Evolutionary conservation across 345 rosid genomes (phyloP).

Genomic region (Clarkia xantiana): DNA sequence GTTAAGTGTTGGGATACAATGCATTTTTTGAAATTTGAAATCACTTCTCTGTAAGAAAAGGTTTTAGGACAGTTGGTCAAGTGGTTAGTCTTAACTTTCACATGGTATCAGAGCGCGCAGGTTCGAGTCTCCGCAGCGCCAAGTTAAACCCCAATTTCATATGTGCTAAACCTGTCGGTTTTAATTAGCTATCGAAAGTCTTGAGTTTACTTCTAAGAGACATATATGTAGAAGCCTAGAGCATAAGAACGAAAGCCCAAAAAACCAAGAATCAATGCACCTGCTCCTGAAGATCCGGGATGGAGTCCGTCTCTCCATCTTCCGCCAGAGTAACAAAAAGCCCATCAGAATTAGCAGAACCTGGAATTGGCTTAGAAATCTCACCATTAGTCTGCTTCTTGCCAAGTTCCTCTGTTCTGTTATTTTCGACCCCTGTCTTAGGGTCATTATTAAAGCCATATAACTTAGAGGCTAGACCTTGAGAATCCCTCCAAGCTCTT

Average conservation of each 20-base stretch:
- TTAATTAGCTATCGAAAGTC: background rate
- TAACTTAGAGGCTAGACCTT: conserved; percentile 84
- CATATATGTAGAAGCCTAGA: too few species aligned
- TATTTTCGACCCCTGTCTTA: conserved; percentile 43
- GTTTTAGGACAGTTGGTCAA: too few species aligned
- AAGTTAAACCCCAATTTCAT: too few species aligned
- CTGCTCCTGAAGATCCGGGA: conserved; percentile 87
- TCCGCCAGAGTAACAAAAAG: conserved; percentile 54
- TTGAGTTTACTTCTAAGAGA: background rate
- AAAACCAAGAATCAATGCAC: conserved; percentile 18
- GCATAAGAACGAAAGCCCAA: background rate
- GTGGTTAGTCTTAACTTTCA: too few species aligned
- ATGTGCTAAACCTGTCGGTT: too few species aligned
- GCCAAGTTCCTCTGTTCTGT: conserved; percentile 7
- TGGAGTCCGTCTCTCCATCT: conserved; percentile 55
- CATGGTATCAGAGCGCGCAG: too few species aligned
- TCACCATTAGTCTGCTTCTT: conserved; percentile 36
- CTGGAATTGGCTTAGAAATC: conserved; percentile 61
- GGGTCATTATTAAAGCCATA: conserved; percentile 76
- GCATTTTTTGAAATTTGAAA: too few species aligned
- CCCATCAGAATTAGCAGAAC: conserved; percentile 63
- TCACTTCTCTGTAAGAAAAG: too few species aligned
- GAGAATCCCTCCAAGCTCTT: conserved; percentile 78
- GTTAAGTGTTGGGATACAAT: too few species aligned
- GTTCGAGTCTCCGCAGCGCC: too few species aligned